Conservation (phyloP, 2,329 filamentous ascomycete species). For the Cercospora brassicicola region DNA sequence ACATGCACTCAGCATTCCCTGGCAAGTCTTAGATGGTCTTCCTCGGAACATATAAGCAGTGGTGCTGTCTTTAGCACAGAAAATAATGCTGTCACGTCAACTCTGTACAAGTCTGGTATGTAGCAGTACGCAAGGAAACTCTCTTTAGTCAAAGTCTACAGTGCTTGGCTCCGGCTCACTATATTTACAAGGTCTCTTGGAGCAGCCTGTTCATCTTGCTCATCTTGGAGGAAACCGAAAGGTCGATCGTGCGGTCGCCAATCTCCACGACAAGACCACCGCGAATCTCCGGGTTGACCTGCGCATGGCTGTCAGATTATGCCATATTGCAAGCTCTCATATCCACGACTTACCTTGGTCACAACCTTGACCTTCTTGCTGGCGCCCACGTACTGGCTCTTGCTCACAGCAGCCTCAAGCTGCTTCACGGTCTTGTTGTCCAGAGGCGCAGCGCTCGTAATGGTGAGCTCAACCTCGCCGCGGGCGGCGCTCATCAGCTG, state of each 20-base stretch:
- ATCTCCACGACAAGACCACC: constrained; percentile 95
- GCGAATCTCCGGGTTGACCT: constrained; percentile 93
- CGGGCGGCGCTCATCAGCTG: constrained; percentile 83
- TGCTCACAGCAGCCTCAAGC: constrained; percentile 82
- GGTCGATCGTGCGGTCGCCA: constrained; percentile 96
- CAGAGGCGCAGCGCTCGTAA: constrained; percentile 87
- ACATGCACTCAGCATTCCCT: neutral
- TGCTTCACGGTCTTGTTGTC: constrained; percentile 83
- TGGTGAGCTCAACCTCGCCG: constrained; percentile 89
- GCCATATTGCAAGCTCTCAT: neutral
- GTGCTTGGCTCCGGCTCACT: constrained; percentile 21
- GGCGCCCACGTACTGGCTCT: constrained; percentile 82
- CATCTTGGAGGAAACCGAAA: constrained; percentile 91
- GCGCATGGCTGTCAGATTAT: constrained; percentile 14
- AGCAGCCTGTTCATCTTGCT: constrained; percentile 99
- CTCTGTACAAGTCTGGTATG: neutral
- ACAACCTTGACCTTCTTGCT: constrained; percentile 99
- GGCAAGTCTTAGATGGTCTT: neutral
- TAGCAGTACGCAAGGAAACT: constrained; percentile 15
- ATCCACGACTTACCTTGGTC: constrained; percentile 64
- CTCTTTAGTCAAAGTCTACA: constrained; percentile 24
- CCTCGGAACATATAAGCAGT: neutral
- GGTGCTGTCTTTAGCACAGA: neutral
- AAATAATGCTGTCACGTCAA: neutral
- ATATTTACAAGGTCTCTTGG: constrained; percentile 88